These are phyloP conservation scores for Tricholoma matsutake DNA, from an alignment of 768 basidiomycete genomes.

Conservation along the genomic window DNA sequence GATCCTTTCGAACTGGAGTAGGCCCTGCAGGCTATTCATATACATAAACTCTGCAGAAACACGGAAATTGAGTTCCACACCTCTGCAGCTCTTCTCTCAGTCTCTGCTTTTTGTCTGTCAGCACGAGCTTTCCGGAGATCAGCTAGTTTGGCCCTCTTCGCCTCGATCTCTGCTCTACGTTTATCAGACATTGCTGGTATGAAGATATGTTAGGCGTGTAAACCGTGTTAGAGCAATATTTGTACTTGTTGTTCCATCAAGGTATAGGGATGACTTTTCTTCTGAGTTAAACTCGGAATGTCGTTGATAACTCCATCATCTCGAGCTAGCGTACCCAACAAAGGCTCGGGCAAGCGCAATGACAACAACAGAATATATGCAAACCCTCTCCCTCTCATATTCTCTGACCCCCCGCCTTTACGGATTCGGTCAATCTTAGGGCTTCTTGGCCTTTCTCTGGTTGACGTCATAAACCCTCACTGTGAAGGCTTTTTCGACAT, in stretches of 20 bases:
- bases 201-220: neutral
- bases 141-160: slow-evolving; percentile 83
- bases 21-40: slow-evolving; percentile 34
- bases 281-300: neutral
- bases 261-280: neutral
- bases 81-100: slow-evolving; percentile 39
- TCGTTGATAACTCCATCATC: slow-evolving; percentile 29
- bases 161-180: slow-evolving; percentile 85
- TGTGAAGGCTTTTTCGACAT: slow-evolving; percentile 78
- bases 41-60: slow-evolving; percentile 2
- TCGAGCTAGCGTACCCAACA: slow-evolving; percentile 38
- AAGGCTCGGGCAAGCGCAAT: slow-evolving; percentile 50
- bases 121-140: slow-evolving; percentile 78
- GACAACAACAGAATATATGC: slow-evolving; percentile 71
- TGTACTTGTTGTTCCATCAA: neutral
- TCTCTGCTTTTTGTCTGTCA: slow-evolving; percentile 58
- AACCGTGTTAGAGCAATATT: too few relatives aligned
- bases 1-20: slow-evolving; percentile 44
- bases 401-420: slow-evolving; percentile 41
- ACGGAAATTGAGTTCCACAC: slow-evolving; percentile 21
- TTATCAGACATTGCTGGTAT: slow-evolving; percentile 47
- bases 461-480: slow-evolving; percentile 64
- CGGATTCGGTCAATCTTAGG: slow-evolving; percentile 45
- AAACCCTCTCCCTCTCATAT: slow-evolving; percentile 64
- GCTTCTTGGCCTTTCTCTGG: slow-evolving; percentile 55